These are phyloP conservation scores for Aspergillus bridgeri DNA, from an alignment of 495 filamentous ascomycete genomes.

Conservation along the genomic window DNA sequence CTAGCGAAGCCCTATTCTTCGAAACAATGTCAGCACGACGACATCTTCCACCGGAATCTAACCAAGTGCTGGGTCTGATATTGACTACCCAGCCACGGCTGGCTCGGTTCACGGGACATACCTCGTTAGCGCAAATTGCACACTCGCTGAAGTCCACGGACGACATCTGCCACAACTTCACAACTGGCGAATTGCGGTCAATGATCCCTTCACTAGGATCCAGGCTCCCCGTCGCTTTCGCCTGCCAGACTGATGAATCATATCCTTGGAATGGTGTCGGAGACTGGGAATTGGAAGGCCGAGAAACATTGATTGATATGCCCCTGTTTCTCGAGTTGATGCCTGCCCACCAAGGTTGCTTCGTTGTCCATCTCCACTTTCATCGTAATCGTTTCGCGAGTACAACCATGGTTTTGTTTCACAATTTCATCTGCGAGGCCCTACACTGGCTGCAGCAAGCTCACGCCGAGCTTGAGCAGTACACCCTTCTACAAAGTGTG, in stretches of 20 bases:
- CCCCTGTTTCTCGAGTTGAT: conserved; percentile 1
- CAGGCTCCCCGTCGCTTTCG: background rate
- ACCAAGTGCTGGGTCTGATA: background rate
- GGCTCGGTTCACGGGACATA: background rate
- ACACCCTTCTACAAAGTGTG: background rate
- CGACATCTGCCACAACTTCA: background rate
- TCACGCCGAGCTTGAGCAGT: background rate
- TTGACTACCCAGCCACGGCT: background rate
- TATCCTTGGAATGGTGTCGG: background rate
- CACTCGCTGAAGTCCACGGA: background rate
- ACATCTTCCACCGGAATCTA: background rate
- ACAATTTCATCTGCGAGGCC: background rate
- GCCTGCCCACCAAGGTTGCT: background rate
- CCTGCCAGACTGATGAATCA: conserved; percentile 1
- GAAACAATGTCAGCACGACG: conserved; percentile 1
- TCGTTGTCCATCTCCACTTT: conserved; percentile 1
- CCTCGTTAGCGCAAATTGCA: background rate
- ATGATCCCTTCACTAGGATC: background rate
- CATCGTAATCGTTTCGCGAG: background rate
- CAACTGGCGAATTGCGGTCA: background rate
- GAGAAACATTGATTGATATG: conserved; percentile 1
- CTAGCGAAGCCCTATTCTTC: background rate
- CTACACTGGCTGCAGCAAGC: background rate
- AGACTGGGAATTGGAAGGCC: background rate
- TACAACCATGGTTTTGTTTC: background rate